phyloP scores from a whole-genome alignment of 129 eudicot genomes.

The Lactuca sativa region DNA sequence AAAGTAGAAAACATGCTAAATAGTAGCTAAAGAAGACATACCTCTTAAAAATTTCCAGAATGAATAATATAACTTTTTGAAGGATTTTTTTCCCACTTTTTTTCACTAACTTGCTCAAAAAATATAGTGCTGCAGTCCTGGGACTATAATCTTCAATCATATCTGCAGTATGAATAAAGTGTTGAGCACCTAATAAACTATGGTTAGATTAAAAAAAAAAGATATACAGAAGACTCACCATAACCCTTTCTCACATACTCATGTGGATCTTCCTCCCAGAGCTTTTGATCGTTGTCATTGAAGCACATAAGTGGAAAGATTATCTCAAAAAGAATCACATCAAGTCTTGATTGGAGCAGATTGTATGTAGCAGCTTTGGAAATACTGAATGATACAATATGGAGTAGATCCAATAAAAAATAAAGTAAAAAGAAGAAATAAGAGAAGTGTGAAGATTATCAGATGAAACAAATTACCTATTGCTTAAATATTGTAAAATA shows the following conservation, averaged over 20 bases:
- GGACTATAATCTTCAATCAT: conserved; percentile 97
- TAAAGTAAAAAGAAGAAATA: no score
- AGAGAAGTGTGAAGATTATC: no score
- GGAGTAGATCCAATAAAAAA: no score
- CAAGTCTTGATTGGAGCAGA: conserved; percentile 72
- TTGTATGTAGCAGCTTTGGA: conserved; percentile 69
- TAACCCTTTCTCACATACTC: conserved; percentile 96
- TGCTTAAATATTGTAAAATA: conserved; percentile 78
- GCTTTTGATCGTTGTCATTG: conserved; percentile 78
- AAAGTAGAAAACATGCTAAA: not conserved
- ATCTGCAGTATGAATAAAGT: conserved; percentile 42
- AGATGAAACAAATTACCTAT: conserved; percentile 47
- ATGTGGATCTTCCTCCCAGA: conserved; percentile 96
- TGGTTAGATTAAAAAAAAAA: not conserved
- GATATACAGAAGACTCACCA: conserved; percentile 46
- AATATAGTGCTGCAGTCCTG: conserved; percentile 93
- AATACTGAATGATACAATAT: conserved; percentile 43
- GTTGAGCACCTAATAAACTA: not conserved
- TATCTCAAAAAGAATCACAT: conserved; percentile 77
- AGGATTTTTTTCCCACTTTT: conserved; percentile 89
- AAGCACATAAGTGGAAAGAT: conserved; percentile 95
- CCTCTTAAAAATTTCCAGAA: conserved; percentile 84
- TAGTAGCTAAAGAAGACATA: conserved; percentile 13
- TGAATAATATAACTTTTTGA: conserved; percentile 68
- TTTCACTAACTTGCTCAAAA: conserved; percentile 85